A percentile compares a stretch with the other conserved stretches of the same genome.
Evolutionary conservation across 1,284 basidiomycete genomes (phyloP).

Genomic region (Mycena citricolor): DNA sequence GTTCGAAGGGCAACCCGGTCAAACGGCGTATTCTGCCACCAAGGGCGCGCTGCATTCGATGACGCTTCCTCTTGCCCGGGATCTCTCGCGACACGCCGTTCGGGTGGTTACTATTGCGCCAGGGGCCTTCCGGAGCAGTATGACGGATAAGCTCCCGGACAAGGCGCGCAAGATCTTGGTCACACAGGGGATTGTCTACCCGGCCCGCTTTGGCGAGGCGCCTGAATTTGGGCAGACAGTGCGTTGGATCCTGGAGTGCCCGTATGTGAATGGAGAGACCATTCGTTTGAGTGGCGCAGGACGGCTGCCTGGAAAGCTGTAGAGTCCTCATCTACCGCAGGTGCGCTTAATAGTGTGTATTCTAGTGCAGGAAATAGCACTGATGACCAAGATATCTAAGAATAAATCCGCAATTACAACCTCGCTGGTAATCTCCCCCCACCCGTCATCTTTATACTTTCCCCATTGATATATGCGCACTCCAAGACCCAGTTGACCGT

Average conservation of each 20-base stretch:
- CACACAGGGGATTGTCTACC: conserved; percentile 42
- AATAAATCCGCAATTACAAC: conserved; percentile 1
- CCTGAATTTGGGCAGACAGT: conserved; percentile 53
- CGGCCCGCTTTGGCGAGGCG: conserved; percentile 45
- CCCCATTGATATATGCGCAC: conserved; percentile 55
- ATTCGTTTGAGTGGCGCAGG: conserved; percentile 49
- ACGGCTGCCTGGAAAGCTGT: conserved; percentile 9
- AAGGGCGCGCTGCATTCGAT: conserved; percentile 56
- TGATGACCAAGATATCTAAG: no score
- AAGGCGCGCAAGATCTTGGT: conserved; percentile 40
- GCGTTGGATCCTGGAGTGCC: conserved; percentile 49
- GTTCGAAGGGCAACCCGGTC: conserved; percentile 52
- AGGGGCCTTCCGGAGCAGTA: conserved; percentile 46
- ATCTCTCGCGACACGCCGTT: conserved; percentile 49
- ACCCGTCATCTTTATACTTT: conserved; percentile 51
- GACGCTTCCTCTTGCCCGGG: conserved; percentile 55
- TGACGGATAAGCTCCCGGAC: conserved; percentile 42
- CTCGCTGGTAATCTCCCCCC: conserved; percentile 24
- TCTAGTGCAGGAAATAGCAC: no score
- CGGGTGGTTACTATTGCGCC: conserved; percentile 56
- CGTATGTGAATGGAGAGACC: conserved; percentile 59
- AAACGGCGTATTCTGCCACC: conserved; percentile 51
- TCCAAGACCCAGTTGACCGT: conserved; percentile 53
- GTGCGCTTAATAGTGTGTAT: no score
- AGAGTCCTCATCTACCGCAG: no score